A percentile compares a stretch with the other conserved stretches of the same genome.
These are phyloP conservation scores for Berberis thunbergii DNA, from an alignment of 164 flowering plant species.

Conservation along the genomic window DNA sequence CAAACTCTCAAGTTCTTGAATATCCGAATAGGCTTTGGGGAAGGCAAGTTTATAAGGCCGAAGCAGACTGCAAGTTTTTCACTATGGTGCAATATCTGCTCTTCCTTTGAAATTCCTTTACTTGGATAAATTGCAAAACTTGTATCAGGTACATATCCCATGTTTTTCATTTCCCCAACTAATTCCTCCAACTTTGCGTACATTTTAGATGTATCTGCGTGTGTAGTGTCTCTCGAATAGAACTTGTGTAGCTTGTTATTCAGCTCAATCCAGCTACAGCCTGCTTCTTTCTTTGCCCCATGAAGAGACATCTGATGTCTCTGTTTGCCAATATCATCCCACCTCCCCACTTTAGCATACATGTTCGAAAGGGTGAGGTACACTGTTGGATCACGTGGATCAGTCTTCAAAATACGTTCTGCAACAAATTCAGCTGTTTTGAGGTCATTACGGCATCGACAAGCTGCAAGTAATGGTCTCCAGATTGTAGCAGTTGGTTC, in stretches of 20 bases:
- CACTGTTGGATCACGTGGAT: conserved; percentile 17
- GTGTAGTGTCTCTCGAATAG: conserved; percentile 16
- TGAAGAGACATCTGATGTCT: conserved; percentile 12
- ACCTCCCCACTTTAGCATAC: conserved; percentile 21
- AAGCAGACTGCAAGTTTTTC: conserved; percentile 23
- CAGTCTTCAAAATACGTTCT: conserved; percentile 7
- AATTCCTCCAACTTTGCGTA: conserved; percentile 14
- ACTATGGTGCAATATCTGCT: conserved; percentile 14
- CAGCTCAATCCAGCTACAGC: conserved; percentile 27
- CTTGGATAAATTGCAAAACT: conserved; percentile 6
- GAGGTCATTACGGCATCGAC: conserved; percentile 14
- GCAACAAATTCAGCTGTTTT: conserved; percentile 19
- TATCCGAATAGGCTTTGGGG: conserved; percentile 14
- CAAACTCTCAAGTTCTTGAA: conserved; percentile 20
- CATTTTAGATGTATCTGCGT: conserved; percentile 10
- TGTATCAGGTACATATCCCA: conserved; percentile 13
- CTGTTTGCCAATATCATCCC: conserved; percentile 17
- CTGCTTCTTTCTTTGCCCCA: conserved; percentile 19
- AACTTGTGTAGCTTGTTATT: conserved; percentile 14
- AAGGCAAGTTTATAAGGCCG: conserved; percentile 17
- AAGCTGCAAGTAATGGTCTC: conserved; percentile 28
- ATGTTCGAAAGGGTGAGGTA: conserved; percentile 23
- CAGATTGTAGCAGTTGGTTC: conserved; percentile 14
- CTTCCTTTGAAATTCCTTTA: conserved; percentile 5
- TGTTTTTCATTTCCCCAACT: conserved; percentile 15